phyloP scores from a whole-genome alignment of 495 filamentous ascomycete species.

The Thermochaetoides thermophila region DNA sequence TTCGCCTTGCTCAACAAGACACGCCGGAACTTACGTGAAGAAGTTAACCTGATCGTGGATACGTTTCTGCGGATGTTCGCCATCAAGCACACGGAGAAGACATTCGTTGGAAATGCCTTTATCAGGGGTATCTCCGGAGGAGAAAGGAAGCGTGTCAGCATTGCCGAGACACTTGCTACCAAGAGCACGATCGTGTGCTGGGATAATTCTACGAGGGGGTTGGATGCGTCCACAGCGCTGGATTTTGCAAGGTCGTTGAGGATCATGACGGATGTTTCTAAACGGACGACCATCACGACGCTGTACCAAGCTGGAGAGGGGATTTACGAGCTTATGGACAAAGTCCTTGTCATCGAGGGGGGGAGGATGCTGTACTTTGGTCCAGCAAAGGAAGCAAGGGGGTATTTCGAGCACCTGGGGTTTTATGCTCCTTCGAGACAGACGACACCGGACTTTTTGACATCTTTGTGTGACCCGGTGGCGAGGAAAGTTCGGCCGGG shows the following conservation, averaged over 20 bases:
- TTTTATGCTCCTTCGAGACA: slow-evolving; percentile 39
- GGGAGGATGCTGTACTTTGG: slow-evolving; percentile 59
- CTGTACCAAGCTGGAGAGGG: slow-evolving; percentile 74
- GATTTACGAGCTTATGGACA: slow-evolving; percentile 71
- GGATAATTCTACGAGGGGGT: slow-evolving; percentile 66
- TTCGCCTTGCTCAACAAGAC: slow-evolving; percentile 77
- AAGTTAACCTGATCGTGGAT: slow-evolving; percentile 53
- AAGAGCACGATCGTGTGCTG: slow-evolving; percentile 38
- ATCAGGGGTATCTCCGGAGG: slow-evolving; percentile 57
- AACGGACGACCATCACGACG: slow-evolving; percentile 69
- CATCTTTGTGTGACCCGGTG: slow-evolving; percentile 51
- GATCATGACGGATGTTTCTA: slow-evolving; percentile 70
- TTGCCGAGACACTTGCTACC: slow-evolving; percentile 35
- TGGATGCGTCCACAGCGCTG: slow-evolving; percentile 66
- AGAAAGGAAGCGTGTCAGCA: slow-evolving; percentile 41
- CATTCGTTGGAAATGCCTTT: slow-evolving; percentile 72
- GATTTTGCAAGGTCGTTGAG: slow-evolving; percentile 66
- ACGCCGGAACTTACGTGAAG: slow-evolving; percentile 50
- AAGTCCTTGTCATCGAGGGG: slow-evolving; percentile 49
- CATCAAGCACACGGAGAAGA: slow-evolving; percentile 63
- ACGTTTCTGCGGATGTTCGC: slow-evolving; percentile 66
- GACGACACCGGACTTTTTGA: slow-evolving; percentile 58
- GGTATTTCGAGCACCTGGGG: slow-evolving; percentile 48
- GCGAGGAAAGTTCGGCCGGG: slow-evolving; percentile 47
- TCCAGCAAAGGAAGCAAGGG: slow-evolving; percentile 37